Evolutionary conservation across 208 protist species (phyloP), one percentile per base, ranked within the genome.

Genomic region (Trypanosoma cruzi): DNA sequence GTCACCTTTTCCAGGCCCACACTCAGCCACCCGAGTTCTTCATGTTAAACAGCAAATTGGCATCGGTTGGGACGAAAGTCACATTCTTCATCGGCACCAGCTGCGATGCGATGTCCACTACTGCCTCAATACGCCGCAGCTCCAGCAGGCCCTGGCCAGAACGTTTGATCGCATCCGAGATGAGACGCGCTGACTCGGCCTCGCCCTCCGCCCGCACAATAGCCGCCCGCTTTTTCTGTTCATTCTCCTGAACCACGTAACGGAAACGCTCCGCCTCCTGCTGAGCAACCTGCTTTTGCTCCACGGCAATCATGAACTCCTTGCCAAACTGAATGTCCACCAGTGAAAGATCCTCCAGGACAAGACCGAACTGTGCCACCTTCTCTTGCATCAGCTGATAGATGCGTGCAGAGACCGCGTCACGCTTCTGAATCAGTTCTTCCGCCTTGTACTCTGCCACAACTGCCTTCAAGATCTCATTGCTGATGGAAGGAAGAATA

Each of bases 391-490:
- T 97, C 68, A 95, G 83, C 64, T 96, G 84, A 64, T 88, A 96
- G 53, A 99, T 96, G 50, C 95, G 86, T 2, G 88, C 81, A 6
- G 87, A 97, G 34, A 98, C 96, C 56, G 82, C 79, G 69, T 99
- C 98, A 64, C 98, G 96, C 85, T 99, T 98, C 62, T 98, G 98
- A 75, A 99, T 99, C 4, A 99, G 91, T 88, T 99, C 98, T 54
- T 98, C 93, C 1, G 98, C 98, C 85, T 99, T 99, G 82, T 99
- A 99, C 85, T 99, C 97, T 3, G 98, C 98, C 62, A 98, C 88
- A n/a, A 97, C 92, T 54, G 94, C 91, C 79, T 98, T 98, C 24
- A 98, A 73, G 49, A 98, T 96, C 65, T 98, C 92, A 72, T 98
- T 98, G 84, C 94, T 98, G 54, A 99, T 98, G 46, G 98, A 99